These are phyloP conservation scores for Pythium utonaiense DNA, from an alignment of 352 stramenopile species.

Conservation along the genomic window DNA sequence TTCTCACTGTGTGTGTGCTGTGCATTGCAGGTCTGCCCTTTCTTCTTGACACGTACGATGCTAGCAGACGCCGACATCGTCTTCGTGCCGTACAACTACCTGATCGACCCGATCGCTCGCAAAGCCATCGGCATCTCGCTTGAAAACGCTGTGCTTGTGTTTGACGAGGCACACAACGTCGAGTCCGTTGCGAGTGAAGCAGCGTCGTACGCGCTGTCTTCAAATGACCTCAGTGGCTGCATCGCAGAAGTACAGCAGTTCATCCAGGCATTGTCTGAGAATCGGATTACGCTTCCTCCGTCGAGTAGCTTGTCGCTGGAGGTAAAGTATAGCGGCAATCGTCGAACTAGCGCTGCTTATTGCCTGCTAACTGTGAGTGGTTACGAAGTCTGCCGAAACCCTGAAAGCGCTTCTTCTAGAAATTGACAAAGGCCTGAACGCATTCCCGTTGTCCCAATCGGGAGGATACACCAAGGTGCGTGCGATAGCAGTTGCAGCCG, in stretches of 20 bases:
- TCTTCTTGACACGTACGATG: slow-evolving; percentile 93
- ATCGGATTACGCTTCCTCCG: slow-evolving; percentile 45
- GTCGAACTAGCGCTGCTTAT: too few relatives aligned
- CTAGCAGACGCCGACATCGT: slow-evolving; percentile 94
- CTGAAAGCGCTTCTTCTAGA: slow-evolving; percentile 79
- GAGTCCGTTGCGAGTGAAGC: slow-evolving; percentile 92
- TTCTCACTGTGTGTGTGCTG: neutral
- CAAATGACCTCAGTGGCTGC: slow-evolving; percentile 91
- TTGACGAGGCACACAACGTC: slow-evolving; percentile 99
- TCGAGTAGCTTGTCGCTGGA: slow-evolving; percentile 59
- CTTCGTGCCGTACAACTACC: slow-evolving; percentile 99
- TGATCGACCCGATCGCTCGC: slow-evolving; percentile 93
- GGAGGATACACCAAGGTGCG: slow-evolving; percentile 86
- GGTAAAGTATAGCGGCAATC: slow-evolving; percentile 37
- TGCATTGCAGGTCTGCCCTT: slow-evolving; percentile 92
- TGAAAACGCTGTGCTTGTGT: slow-evolving; percentile 96
- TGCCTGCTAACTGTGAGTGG: slow-evolving; percentile 3
- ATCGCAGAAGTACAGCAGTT: slow-evolving; percentile 92
- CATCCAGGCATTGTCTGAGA: slow-evolving; percentile 56
- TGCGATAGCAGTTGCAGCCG: too few relatives aligned
- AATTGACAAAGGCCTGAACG: slow-evolving; percentile 80
- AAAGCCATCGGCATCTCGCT: slow-evolving; percentile 94
- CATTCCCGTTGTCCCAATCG: slow-evolving; percentile 62
- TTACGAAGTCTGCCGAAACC: slow-evolving; percentile 65
- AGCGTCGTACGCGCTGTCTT: slow-evolving; percentile 95